phyloP scores from a whole-genome alignment of 2,329 filamentous ascomycete species.

The Penicillium sumatraense region DNA sequence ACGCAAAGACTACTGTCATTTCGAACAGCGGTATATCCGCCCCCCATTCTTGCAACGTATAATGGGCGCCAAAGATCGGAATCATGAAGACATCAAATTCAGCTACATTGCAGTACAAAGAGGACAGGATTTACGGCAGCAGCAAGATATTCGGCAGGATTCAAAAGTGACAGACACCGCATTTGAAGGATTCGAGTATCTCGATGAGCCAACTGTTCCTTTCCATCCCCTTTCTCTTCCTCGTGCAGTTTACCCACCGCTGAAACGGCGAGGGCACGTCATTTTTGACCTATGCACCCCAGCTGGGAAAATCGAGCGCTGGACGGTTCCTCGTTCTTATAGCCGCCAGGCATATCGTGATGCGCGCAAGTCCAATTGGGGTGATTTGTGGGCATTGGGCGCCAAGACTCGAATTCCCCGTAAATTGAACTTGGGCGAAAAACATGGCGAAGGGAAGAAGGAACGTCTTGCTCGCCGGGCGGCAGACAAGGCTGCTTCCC shows the following conservation, averaged over 20 bases:
- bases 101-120: conserved; percentile 87
- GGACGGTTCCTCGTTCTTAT: conserved; percentile 85
- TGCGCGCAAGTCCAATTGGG: conserved; percentile 87
- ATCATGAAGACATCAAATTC: conserved; percentile 89
- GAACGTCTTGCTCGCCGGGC: conserved; percentile 45
- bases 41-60: conserved; percentile 81
- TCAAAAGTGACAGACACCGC: conserved; percentile 66
- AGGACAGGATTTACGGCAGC: conserved; percentile 64
- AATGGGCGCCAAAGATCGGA: conserved; percentile 67
- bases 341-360: conserved; percentile 85
- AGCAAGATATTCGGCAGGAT: conserved; percentile 53
- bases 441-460: conserved; percentile 46
- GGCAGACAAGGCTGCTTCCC: conserved; percentile 30
- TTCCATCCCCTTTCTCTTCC: conserved; percentile 72
- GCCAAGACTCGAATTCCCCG: conserved; percentile 79
- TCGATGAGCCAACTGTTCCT: conserved; percentile 22
- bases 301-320: conserved; percentile 82
- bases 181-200: conserved; percentile 71
- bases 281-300: conserved; percentile 91
- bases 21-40: conserved; percentile 84
- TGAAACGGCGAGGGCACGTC: conserved; percentile 88
- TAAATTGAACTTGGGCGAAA: conserved; percentile 63
- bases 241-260: conserved; percentile 74
- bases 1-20: conserved; percentile 89
- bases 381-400: conserved; percentile 92